phyloP scores from a whole-genome alignment of 2,329 filamentous ascomycete genomes.

The Nothophaeocryptopus gaeumannii region DNA sequence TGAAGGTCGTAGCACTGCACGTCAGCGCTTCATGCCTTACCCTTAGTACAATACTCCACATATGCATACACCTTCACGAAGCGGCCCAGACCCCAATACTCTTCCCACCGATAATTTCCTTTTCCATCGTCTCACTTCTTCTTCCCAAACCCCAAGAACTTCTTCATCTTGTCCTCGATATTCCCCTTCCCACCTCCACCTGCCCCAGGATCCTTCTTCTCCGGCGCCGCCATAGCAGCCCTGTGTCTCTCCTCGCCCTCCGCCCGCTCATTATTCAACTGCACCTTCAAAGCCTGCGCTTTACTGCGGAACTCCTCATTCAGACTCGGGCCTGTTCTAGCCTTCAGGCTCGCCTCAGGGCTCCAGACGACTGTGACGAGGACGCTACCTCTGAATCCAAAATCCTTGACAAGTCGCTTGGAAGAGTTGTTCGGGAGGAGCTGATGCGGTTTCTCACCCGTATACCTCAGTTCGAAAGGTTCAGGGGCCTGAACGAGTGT shows the following conservation, averaged over 20 bases:
- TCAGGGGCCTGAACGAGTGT: constrained; percentile 60
- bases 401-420: constrained; percentile 65
- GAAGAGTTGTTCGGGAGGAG: constrained; percentile 23
- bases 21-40: too few relatives aligned
- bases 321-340: constrained; percentile 58
- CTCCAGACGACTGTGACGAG: constrained; percentile 77
- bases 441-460: constrained; percentile 49
- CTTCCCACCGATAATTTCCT: too few relatives aligned
- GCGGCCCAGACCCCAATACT: too few relatives aligned
- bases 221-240: constrained; percentile 25
- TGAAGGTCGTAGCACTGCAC: too few relatives aligned
- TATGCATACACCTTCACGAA: too few relatives aligned
- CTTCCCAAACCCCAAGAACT: constrained; percentile 70
- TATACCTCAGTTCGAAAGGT: constrained; percentile 71
- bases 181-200: constrained; percentile 32
- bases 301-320: constrained; percentile 57
- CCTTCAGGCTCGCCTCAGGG: constrained; percentile 56
- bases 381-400: constrained; percentile 68
- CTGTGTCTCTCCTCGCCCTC: constrained; percentile 26
- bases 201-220: constrained; percentile 25
- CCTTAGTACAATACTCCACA: too few relatives aligned
- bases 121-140: constrained; percentile 53
- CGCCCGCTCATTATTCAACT: constrained; percentile 52
- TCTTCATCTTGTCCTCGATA: constrained; percentile 55
- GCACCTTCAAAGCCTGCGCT: constrained; percentile 66